phyloP scores from a whole-genome alignment of 495 filamentous ascomycete genomes.

The Tuber aestivum region DNA sequence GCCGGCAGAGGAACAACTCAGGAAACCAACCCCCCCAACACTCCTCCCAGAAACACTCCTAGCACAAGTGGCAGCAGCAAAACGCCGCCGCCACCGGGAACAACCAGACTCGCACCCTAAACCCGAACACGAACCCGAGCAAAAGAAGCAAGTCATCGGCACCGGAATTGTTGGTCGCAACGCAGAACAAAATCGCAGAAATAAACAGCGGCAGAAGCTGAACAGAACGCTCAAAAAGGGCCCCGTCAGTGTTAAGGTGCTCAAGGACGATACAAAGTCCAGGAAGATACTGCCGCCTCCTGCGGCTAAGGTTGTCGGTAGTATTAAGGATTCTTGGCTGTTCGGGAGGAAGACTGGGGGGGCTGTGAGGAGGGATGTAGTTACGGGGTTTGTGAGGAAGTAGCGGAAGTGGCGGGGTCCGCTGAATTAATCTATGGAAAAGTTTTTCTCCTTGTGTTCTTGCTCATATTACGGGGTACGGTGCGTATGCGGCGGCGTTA shows the following conservation, averaged over 20 bases:
- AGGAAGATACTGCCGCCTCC: slow-evolving; percentile 36
- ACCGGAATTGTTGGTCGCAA: neutral
- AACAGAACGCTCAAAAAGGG: slow-evolving; percentile 36
- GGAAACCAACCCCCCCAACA: slow-evolving; percentile 13
- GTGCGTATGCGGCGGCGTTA: neutral
- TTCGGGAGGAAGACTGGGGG: slow-evolving; percentile 16
- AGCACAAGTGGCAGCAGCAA: slow-evolving; percentile 15
- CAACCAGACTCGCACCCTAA: neutral
- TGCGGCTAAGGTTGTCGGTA: slow-evolving; percentile 24
- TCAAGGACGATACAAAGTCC: slow-evolving; percentile 30
- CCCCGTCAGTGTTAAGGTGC: slow-evolving; percentile 35
- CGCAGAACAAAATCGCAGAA: slow-evolving; percentile 15
- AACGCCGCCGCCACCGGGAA: slow-evolving; percentile 1
- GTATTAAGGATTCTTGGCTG: slow-evolving; percentile 37
- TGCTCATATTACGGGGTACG: neutral
- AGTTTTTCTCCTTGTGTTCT: neutral
- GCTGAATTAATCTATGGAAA: neutral
- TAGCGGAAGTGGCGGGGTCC: neutral
- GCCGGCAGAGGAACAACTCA: neutral
- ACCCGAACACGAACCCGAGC: neutral
- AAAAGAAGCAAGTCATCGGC: neutral
- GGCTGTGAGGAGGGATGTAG: slow-evolving; percentile 26
- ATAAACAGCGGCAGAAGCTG: slow-evolving; percentile 27
- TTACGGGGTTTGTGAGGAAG: slow-evolving; percentile 26
- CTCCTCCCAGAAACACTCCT: slow-evolving; percentile 31